Conservation (phyloP, 2,329 filamentous ascomycete genomes). For the Trichoderma pleuroti region DNA sequence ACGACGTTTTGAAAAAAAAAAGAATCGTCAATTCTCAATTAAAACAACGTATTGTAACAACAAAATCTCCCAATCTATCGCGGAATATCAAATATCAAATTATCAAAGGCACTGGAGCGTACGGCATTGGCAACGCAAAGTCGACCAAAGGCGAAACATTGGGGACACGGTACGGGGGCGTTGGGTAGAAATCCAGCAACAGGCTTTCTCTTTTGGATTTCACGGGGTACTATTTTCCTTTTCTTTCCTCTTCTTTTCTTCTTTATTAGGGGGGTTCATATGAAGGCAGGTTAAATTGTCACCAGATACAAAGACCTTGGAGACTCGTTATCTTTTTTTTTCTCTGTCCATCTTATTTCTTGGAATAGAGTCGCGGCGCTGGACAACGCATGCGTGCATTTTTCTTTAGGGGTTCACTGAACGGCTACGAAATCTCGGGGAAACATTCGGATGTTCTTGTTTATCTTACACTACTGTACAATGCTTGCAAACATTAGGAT, state of each 20-base stretch:
- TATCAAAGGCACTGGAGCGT: neutral
- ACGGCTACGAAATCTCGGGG: neutral
- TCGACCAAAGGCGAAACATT: neutral
- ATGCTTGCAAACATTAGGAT: neutral
- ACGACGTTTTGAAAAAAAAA: neutral
- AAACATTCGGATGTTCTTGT: neutral
- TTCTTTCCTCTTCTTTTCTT: too few species aligned
- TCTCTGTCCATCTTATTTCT: neutral
- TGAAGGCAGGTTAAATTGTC: neutral
- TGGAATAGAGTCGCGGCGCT: constrained; percentile 2
- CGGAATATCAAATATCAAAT: neutral
- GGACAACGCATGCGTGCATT: neutral
- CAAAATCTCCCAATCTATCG: neutral
- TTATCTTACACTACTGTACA: neutral
- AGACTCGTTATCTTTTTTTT: neutral
- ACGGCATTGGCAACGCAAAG: neutral
- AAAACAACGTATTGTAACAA: neutral
- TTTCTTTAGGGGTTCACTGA: neutral
- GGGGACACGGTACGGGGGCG: neutral
- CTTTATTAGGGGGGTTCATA: neutral
- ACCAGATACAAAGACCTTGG: neutral
- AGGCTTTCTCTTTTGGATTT: neutral
- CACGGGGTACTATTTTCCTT: neutral
- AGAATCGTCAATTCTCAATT: neutral
- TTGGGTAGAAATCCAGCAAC: neutral